phyloP scores from a whole-genome alignment of 2,329 filamentous ascomycete species.

The Monosporascus sp. region DNA sequence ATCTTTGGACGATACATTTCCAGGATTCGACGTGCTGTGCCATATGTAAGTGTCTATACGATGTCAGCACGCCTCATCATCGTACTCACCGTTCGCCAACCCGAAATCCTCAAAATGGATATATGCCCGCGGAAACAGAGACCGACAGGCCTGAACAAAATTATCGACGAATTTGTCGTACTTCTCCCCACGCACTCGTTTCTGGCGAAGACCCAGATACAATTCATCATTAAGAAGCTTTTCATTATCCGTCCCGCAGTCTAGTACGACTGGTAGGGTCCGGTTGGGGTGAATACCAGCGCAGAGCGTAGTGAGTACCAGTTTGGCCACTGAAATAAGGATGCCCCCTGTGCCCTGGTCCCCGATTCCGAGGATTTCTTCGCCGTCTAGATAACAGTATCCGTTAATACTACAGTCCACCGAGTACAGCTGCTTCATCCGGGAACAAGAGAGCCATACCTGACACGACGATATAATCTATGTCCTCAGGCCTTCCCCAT shows the following conservation, averaged over 20 bases:
- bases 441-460: slow-evolving; percentile 42
- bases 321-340: slow-evolving; percentile 77
- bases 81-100: slow-evolving; percentile 55
- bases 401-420: neutral
- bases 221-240: slow-evolving; percentile 68
- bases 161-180: slow-evolving; percentile 75
- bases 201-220: slow-evolving; percentile 70
- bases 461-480: slow-evolving; percentile 85
- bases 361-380: slow-evolving; percentile 80
- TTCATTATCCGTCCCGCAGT: slow-evolving; percentile 82
- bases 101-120: slow-evolving; percentile 92
- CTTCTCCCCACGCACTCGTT: slow-evolving; percentile 61
- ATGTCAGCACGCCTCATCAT: neutral
- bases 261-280: slow-evolving; percentile 75
- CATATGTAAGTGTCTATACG: neutral
- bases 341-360: slow-evolving; percentile 85
- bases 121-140: slow-evolving; percentile 72
- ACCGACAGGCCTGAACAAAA: slow-evolving; percentile 64
- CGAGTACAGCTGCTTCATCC: too few species aligned
- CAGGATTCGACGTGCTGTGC: slow-evolving; percentile 55
- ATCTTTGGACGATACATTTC: slow-evolving; percentile 70
- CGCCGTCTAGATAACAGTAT: slow-evolving; percentile 38
- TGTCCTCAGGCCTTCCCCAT: slow-evolving; percentile 66
- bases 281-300: slow-evolving; percentile 80
- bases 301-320: slow-evolving; percentile 77